Conservation (phyloP, 148 eudicot genomes). For the Diospyros lotus region DNA sequence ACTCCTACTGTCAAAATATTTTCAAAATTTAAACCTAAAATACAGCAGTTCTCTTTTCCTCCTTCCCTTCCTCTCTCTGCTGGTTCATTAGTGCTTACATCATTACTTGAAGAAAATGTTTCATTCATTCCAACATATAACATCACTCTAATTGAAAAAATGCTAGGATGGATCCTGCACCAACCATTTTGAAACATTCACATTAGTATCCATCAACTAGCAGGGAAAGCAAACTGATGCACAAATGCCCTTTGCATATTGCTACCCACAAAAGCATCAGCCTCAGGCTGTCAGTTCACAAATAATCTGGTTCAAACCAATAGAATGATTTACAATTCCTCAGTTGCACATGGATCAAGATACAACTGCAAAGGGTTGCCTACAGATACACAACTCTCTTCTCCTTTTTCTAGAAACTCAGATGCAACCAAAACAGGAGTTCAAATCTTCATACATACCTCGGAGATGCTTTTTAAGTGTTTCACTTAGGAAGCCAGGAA, state of each 20-base stretch:
- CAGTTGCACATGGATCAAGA: no score
- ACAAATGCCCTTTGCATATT: background rate
- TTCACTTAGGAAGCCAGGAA: no score
- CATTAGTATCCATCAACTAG: background rate
- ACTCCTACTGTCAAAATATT: no score
- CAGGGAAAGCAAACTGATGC: background rate
- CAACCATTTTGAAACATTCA: no score
- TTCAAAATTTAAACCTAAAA: no score
- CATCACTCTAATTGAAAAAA: background rate
- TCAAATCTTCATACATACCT: no score
- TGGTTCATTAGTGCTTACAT: background rate
- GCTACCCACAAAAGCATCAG: background rate
- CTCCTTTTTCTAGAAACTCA: background rate
- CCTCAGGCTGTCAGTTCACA: background rate
- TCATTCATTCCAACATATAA: background rate
- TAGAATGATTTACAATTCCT: background rate
- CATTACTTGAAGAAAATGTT: background rate
- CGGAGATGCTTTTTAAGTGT: no score
- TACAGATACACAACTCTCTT: background rate
- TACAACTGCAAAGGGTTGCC: no score
- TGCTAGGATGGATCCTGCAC: no score
- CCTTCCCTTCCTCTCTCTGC: background rate
- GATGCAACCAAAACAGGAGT: no score
- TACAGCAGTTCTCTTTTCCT: background rate
- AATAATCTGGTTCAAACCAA: background rate